Evolutionary conservation across 75 land plant species (phyloP).

Genomic region (Cunninghamia lanceolata): DNA sequence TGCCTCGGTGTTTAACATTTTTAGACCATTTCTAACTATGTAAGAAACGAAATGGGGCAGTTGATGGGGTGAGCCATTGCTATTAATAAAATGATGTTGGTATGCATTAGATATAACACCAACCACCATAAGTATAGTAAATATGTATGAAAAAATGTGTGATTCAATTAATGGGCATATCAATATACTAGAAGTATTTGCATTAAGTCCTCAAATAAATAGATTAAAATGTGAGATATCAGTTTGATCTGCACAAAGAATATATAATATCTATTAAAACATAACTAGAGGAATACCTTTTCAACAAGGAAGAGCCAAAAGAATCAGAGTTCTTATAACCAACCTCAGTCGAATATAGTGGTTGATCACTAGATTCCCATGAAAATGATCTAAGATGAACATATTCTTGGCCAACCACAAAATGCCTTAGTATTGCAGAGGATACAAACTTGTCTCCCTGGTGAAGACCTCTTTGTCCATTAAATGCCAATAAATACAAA

Average conservation of each 20-base stretch:
- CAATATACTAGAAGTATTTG: no score
- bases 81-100: no score
- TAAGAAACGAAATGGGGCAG: no score
- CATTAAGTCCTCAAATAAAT: background rate
- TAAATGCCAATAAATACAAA: conserved; percentile 53
- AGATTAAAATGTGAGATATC: background rate
- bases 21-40: no score
- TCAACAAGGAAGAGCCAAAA: background rate
- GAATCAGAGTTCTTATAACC: background rate
- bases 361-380: conserved; percentile 45
- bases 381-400: conserved; percentile 66
- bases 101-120: no score
- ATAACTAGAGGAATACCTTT: background rate
- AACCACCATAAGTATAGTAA: no score
- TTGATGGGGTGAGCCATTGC: no score
- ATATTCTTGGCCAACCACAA: conserved; percentile 71
- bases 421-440: conserved; percentile 56
- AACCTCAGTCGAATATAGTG: conserved; percentile 85
- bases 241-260: background rate
- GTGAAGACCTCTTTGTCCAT: conserved; percentile 22
- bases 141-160: no score
- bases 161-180: no score
- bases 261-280: background rate
- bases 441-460: conserved; percentile 28
- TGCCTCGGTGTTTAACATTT: no score